Evolutionary conservation across 2,329 filamentous ascomycete genomes (phyloP).

Genomic region (Leptographium wingfieldii): DNA sequence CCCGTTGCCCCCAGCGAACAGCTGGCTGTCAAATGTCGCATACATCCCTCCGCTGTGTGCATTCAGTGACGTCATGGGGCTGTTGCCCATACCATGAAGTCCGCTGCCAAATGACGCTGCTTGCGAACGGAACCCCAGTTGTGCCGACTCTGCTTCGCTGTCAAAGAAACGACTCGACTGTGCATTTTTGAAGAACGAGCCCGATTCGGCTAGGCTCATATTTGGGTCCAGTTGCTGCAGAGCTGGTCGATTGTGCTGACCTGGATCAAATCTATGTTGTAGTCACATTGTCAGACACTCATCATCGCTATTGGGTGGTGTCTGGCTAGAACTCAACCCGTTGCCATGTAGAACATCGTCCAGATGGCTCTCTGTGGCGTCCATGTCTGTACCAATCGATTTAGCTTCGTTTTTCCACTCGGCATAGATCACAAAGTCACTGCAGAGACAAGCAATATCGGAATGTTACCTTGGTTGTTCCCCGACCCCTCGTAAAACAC

Average conservation of each 20-base stretch:
- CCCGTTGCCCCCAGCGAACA: constrained; percentile 7
- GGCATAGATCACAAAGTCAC: too few relatives aligned
- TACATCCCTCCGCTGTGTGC: constrained; percentile 10
- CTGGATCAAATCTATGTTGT: constrained; percentile 5
- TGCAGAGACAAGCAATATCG: background rate
- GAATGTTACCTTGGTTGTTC: constrained; percentile 2
- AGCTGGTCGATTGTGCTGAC: constrained; percentile 3
- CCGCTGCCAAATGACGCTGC: background rate
- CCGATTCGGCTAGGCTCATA: constrained; percentile 4
- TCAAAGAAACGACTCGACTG: constrained; percentile 5
- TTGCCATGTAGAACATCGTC: constrained; percentile 2
- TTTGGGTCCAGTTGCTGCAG: constrained; percentile 12
- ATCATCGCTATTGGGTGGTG: background rate
- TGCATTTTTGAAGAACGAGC: constrained; percentile 4
- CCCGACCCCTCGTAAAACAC: constrained; percentile 8
- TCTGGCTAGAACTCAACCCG: constrained; percentile 6
- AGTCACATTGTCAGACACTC: background rate
- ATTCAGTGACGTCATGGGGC: constrained; percentile 1
- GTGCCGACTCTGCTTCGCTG: constrained; percentile 2
- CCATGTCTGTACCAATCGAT: background rate
- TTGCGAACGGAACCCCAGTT: constrained; percentile 4
- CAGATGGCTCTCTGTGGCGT: constrained; percentile 1
- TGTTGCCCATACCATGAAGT: constrained; percentile 3
- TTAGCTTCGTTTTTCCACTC: background rate
- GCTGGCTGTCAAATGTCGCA: constrained; percentile 16